Base-by-base conservation (phyloP, 2,329 filamentous ascomycete species). In the Xylaria polymorpha region DNA sequence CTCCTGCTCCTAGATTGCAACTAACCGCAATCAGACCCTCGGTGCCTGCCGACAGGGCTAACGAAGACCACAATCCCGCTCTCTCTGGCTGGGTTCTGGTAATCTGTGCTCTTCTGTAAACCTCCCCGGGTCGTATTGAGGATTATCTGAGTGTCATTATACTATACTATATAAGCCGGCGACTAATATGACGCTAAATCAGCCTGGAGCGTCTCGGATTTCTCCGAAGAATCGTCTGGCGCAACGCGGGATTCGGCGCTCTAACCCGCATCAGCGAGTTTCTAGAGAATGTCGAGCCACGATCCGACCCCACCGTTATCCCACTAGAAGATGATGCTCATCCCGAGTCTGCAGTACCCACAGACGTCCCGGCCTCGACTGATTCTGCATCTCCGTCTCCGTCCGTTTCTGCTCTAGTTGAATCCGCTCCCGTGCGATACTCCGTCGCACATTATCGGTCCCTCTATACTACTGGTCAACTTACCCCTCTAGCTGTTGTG, bases 401-500 rank as follows among this genome's bases (percentile, higher is more conserved):
- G 48, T 35, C 48, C 14, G 18, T 55, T 53, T 41, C 44, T 58
- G 22, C 43, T 9, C 22, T 58, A 10, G n/a, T 64, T 43, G 32
- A 58, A 41, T 64, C 56, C 8, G 55, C 62, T 15, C 55, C 44
- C 3, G 55, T 59, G 55, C 62, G 62, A 44, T 65, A 75, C 82
- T 86, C 75, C 0, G 81, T 81, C 78, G 79, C 80, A 10, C 81
- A 85, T 69, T 86, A 85, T 73, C 81, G 82, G 53, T 76, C 78
- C 32, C 74, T 83, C 35, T 86, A 83, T 65, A 77, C 84, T 12
- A 80, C 82, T 0, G 83, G 84, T 41, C 77, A 82, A 56, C 69
- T 85, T 35, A 85, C 84, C 0, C 84, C 84, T 0, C 77, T 80
- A 0, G 82, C 84, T 4, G 84, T 86, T 15, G 83, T 79, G 10